Evolutionary conservation across 1,284 basidiomycete species (phyloP).

Genomic region (Kalmanozyma brasiliensis): DNA sequence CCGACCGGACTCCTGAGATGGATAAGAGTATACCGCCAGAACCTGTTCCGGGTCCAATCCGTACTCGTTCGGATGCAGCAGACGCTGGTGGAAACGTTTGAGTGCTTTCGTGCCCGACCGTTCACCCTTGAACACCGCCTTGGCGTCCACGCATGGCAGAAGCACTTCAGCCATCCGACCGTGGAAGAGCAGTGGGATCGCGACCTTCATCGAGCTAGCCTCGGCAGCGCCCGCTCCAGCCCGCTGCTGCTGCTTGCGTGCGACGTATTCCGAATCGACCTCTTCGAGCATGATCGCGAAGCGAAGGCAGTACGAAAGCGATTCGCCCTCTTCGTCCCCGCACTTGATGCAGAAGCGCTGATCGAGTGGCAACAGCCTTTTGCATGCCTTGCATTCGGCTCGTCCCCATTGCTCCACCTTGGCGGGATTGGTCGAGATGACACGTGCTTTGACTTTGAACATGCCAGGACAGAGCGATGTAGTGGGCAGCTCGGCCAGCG

Average conservation of each 20-base stretch:
- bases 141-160: slow-evolving; percentile 33
- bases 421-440: slow-evolving; percentile 35
- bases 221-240: not conserved
- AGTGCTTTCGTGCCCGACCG: slow-evolving; percentile 16
- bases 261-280: slow-evolving; percentile 29
- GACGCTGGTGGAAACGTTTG: slow-evolving; percentile 21
- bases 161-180: slow-evolving; percentile 25
- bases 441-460: slow-evolving; percentile 37
- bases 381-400: slow-evolving; percentile 37
- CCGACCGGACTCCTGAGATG: slow-evolving; percentile 20
- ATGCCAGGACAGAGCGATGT: slow-evolving; percentile 37
- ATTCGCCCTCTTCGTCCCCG: slow-evolving; percentile 43
- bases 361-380: slow-evolving; percentile 30
- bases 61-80: slow-evolving; percentile 28
- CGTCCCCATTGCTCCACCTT: slow-evolving; percentile 41
- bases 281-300: slow-evolving; percentile 49
- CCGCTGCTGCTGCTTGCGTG: slow-evolving; percentile 16
- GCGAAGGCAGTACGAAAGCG: slow-evolving; percentile 30
- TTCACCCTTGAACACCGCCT: slow-evolving; percentile 26
- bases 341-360: slow-evolving; percentile 46
- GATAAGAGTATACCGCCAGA: slow-evolving; percentile 31
- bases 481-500: slow-evolving; percentile 26
- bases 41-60: slow-evolving; percentile 22
- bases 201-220: slow-evolving; percentile 4
- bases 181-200: slow-evolving; percentile 37